Evolutionary conservation across 768 basidiomycete species (phyloP).

Genomic region (Suillus luteus): DNA sequence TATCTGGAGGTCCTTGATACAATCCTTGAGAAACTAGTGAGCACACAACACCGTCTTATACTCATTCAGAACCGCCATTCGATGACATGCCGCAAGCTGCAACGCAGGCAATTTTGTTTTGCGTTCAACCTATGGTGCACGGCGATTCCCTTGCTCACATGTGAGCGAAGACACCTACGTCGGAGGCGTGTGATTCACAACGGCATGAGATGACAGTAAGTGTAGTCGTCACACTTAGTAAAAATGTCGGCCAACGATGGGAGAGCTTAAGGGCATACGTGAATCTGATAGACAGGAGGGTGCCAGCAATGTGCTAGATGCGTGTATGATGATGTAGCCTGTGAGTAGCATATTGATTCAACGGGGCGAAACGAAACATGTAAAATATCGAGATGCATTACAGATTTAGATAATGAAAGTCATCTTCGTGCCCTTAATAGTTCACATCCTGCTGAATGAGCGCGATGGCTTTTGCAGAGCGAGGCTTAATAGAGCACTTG

Average conservation of each 20-base stretch:
- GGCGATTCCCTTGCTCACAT: background rate
- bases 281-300: background rate
- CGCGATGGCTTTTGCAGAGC: constrained; percentile 56
- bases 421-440: constrained; percentile 19
- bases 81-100: background rate
- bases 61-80: background rate
- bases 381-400: background rate
- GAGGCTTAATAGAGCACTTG: constrained; percentile 60
- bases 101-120: background rate
- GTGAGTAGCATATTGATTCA: background rate
- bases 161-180: background rate
- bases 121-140: background rate
- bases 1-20: background rate
- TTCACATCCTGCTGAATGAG: constrained; percentile 50
- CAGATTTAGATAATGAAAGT: background rate
- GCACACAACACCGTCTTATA: background rate
- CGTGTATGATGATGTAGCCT: too few relatives aligned
- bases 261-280: background rate
- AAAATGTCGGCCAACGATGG: background rate
- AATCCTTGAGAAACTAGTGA: background rate
- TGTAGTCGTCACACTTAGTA: background rate
- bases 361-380: background rate
- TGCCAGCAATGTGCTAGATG: too few relatives aligned
- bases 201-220: background rate
- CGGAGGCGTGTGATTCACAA: background rate